These are phyloP conservation scores for Neurospora sp. DNA, from an alignment of 495 filamentous ascomycete genomes.

Conservation along the genomic window DNA sequence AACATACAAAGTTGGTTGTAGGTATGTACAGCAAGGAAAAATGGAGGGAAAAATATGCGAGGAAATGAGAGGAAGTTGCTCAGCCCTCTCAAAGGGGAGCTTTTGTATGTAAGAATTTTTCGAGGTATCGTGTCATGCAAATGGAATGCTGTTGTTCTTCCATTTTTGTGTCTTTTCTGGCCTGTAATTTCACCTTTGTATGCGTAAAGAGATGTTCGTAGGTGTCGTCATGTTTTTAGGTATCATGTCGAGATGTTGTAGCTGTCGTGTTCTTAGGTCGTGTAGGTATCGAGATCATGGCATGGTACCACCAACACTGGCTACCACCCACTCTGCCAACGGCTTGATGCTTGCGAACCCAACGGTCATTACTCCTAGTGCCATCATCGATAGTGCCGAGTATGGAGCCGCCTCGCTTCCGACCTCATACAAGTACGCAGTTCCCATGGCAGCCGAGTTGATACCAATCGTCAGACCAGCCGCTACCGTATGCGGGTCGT, in stretches of 20 bases:
- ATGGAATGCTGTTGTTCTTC: background rate
- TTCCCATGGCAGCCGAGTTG: slow-evolving; percentile 43
- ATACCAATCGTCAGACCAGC: slow-evolving; percentile 37
- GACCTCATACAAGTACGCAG: slow-evolving; percentile 36
- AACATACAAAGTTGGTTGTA: background rate
- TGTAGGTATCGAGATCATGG: background rate
- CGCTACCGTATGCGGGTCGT: slow-evolving; percentile 25
- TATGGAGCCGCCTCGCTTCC: slow-evolving; percentile 37
- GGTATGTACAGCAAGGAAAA: background rate
- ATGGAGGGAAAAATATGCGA: background rate
- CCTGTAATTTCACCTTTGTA: too few relatives aligned
- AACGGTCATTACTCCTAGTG: slow-evolving; percentile 38
- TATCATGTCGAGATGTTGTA: background rate
- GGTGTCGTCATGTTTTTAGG: background rate
- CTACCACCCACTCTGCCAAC: slow-evolving; percentile 16
- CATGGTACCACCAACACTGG: background rate
- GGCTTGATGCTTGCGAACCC: slow-evolving; percentile 29
- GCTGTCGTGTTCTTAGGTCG: background rate
- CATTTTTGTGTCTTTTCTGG: background rate
- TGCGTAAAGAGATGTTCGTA: background rate
- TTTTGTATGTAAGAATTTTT: background rate
- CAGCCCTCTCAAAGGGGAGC: background rate
- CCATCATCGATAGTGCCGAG: slow-evolving; percentile 38
- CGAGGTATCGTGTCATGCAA: too few relatives aligned
- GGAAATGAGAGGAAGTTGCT: background rate